phyloP scores from a whole-genome alignment of 495 filamentous ascomycete genomes.

The Extremus antarcticus region DNA sequence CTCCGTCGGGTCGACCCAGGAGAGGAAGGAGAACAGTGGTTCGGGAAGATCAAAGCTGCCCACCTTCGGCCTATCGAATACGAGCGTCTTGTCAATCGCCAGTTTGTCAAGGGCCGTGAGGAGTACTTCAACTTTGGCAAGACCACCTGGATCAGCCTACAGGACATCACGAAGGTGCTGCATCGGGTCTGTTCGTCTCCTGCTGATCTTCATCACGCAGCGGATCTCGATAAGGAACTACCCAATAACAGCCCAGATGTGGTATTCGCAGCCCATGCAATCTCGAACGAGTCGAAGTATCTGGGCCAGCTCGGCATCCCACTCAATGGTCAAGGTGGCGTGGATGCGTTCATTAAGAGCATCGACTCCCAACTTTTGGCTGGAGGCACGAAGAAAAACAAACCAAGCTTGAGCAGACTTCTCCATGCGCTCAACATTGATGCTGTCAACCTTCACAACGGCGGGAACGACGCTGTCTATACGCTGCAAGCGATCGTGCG shows the following conservation, averaged over 20 bases:
- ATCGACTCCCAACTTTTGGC: slow-evolving; percentile 4
- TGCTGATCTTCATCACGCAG: neutral
- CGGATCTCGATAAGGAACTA: neutral
- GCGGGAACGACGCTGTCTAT: slow-evolving; percentile 10
- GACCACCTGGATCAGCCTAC: neutral
- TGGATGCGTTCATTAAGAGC: neutral
- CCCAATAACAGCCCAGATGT: neutral
- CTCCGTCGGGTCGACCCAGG: neutral
- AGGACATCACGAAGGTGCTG: neutral
- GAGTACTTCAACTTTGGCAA: slow-evolving; percentile 2
- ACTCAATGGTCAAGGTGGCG: neutral
- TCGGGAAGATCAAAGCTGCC: neutral
- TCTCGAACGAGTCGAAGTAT: slow-evolving; percentile 4
- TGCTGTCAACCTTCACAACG: slow-evolving; percentile 5
- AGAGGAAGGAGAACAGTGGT: neutral
- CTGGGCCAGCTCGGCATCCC: neutral
- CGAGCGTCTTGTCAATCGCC: neutral
- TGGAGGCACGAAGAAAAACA: neutral
- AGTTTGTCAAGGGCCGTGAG: neutral
- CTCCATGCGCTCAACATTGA: slow-evolving; percentile 1
- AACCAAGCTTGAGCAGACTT: neutral
- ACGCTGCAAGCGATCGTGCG: slow-evolving; percentile 3
- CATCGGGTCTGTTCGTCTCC: neutral
- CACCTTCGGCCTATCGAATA: slow-evolving; percentile 3
- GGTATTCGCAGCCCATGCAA: slow-evolving; percentile 1